Base-by-base conservation (phyloP, 306 rosid genomes). In the Trichosanthes cucumerina region DNA sequence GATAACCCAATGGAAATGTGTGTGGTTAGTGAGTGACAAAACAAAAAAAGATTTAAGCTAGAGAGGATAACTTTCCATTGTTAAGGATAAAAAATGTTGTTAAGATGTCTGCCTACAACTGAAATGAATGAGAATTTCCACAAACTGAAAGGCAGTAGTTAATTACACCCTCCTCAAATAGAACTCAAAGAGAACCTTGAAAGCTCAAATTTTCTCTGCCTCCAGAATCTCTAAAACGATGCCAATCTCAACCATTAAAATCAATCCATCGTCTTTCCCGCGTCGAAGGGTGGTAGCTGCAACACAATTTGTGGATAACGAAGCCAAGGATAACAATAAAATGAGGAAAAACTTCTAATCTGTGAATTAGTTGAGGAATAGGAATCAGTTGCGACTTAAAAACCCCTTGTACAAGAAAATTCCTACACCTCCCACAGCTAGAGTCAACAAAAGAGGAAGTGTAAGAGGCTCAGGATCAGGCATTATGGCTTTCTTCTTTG, bases 391-490 rank as follows among this genome's bases (percentile, higher is more conserved):
- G 60, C 89, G 81, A 36, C 79, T 78, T 50, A 78, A 79, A 69
- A 90, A 78, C n/a, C 90, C 84, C 86, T 83, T 92, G 76, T 87
- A 60, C 83, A 95, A 78, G 86, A 90, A 75, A 75, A 93, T 78
- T 81, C 99, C 98, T 52, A 92, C 15, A 78, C 93, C 85, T 43
- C 97, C 96, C 74, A 87, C 82, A 14, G 92, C 89, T 12, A 89
- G 85, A 23, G 87, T 85, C 26, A 77, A 41, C 83, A 88, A 68
- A 62, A 87, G 83, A 21, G 83, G 87, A 56, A 85, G 79, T 16
- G 78, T 85, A 31, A 84, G 7, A 26, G 87, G 81, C 76, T 84
- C 88, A 59, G 81, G 64, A 47, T 84, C 79, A 23, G 82, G 49
- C 11, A 80, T 59, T 23, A 77, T 43, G 83, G 21, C 81, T 88